phyloP scores from a whole-genome alignment of 2,329 filamentous ascomycete species.

The Ophiostoma australiae region DNA sequence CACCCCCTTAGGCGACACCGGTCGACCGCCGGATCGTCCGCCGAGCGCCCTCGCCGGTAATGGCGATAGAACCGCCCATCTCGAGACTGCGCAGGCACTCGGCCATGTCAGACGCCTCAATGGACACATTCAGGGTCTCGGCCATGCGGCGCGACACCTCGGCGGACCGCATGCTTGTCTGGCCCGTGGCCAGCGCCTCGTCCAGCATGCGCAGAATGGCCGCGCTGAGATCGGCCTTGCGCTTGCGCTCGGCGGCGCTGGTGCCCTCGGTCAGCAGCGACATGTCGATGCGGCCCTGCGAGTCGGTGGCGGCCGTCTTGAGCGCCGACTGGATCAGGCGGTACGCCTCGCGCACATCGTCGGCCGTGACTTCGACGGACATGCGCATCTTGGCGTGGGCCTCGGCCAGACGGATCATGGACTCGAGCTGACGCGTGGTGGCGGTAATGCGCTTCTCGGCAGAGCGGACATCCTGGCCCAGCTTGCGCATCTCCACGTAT shows the following conservation, averaged over 20 bases:
- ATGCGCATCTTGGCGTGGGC: slow-evolving; percentile 98
- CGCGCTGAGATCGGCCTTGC: slow-evolving; percentile 77
- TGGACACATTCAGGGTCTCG: slow-evolving; percentile 63
- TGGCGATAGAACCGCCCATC: slow-evolving; percentile 74
- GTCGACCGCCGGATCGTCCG: slow-evolving; percentile 75
- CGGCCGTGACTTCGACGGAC: slow-evolving; percentile 64
- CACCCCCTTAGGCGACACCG: slow-evolving; percentile 28
- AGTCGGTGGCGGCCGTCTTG: slow-evolving; percentile 95
- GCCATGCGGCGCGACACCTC: slow-evolving; percentile 70
- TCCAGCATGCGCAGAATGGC: slow-evolving; percentile 72
- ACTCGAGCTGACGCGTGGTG: slow-evolving; percentile 92
- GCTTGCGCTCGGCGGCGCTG: slow-evolving; percentile 75
- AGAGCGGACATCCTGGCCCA: slow-evolving; percentile 80
- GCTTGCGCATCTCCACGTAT: slow-evolving; percentile 91
- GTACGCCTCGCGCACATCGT: slow-evolving; percentile 85
- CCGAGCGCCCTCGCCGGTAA: slow-evolving; percentile 78
- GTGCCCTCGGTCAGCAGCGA: slow-evolving; percentile 91
- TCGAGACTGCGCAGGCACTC: slow-evolving; percentile 77
- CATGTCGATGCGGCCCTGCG: slow-evolving; percentile 94
- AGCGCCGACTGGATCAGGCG: slow-evolving; percentile 89
- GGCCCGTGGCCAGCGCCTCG: slow-evolving; percentile 67
- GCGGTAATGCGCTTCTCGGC: slow-evolving; percentile 95
- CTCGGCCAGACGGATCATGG: slow-evolving; percentile 95
- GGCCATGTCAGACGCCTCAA: slow-evolving; percentile 76
- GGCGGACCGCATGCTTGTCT: slow-evolving; percentile 64